A percentile compares a stretch with the other conserved stretches of the same genome.
These are phyloP conservation scores for Suillus variegatus DNA, from an alignment of 768 basidiomycete genomes.

Conservation along the genomic window DNA sequence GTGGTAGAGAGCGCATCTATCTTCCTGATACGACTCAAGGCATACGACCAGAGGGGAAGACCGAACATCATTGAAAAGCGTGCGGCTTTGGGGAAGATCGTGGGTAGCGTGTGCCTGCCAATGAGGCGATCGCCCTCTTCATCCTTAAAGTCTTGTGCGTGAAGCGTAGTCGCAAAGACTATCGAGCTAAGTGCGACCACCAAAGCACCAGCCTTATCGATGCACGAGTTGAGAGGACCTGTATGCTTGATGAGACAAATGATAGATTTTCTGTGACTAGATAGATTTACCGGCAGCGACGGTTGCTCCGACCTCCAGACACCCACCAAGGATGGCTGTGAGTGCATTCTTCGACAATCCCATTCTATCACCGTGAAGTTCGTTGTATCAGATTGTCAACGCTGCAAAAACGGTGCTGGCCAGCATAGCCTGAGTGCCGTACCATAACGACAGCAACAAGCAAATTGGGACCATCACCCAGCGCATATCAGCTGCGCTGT, in stretches of 20 bases:
- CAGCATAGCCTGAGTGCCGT: conserved; percentile 33
- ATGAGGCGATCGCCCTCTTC: conserved; percentile 39
- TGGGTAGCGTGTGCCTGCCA: conserved; percentile 46
- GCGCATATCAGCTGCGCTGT: conserved; percentile 33
- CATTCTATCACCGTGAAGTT: conserved; percentile 36
- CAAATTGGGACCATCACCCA: conserved; percentile 35
- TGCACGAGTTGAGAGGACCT: conserved; percentile 23
- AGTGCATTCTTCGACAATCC: conserved; percentile 41
- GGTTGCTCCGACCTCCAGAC: conserved; percentile 38
- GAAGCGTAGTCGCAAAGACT: conserved; percentile 47
- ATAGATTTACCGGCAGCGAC: conserved; percentile 36
- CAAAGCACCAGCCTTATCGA: conserved; percentile 22
- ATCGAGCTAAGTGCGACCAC: conserved; percentile 38
- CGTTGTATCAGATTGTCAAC: conserved; percentile 40
- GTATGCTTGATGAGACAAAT: conserved; percentile 17
- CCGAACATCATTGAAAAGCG: conserved; percentile 34
- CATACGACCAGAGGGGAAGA: conserved; percentile 39
- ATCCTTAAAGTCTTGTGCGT: conserved; percentile 51
- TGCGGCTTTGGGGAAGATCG: conserved; percentile 40
- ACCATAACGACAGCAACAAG: conserved; percentile 32
- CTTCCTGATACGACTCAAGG: conserved; percentile 37
- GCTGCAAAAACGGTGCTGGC: conserved; percentile 31
- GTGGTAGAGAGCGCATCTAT: conserved; percentile 27
- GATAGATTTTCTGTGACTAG: not conserved
- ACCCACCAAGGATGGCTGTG: conserved; percentile 39